Evolutionary conservation across 2,329 filamentous ascomycete species (phyloP), one percentile per base, ranked within the genome.

Genomic region (Zymoseptoria pseudotritici): DNA sequence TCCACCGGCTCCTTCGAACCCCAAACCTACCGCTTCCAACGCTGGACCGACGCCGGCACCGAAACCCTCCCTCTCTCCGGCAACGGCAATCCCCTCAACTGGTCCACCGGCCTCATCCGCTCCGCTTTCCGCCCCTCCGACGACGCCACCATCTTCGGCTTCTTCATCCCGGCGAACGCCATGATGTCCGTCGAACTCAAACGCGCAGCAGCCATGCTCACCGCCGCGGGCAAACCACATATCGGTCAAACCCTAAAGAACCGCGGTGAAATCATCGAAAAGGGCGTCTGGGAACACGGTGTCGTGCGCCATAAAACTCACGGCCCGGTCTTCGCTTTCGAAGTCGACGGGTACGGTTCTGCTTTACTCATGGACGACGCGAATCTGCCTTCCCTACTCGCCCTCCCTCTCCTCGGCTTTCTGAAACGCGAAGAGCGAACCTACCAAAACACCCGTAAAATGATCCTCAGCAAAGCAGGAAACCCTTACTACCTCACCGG

Each of bases 111-210:
- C 0, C 82, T 99, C 1, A 82, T 97, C 54, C 86, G 94, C 60
- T 96, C 90, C 50, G 93, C 94, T 0, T 99, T 99, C 77, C 84
- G 94, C 1, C 94, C 94, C 4, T 96, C 90, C 64, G 94, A 99
- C 69, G 94, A 99, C 73, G 91, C 94, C 2, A 95, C 91, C 0
- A 97, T 94, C 46, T 80, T 99, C 2, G 92, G 92, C 52, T 99
- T 91, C 79, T 90, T 96, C 72, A 96, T 99, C 66, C 94, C 94
- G 0, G 87, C 90, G 46, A 99, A 99, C 71, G 94, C 94, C 22
- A 93, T 96, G 87, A 96, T 99, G 82, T 87, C 91, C 2, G 89
- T 93, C 0, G 91, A 99, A 74, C 80, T 99, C 24, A 84, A 86
- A 64, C 86, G 89, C 50, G 86, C 89, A 0, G 86, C 90, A 0